Conservation (phyloP, 108 stramenopile genomes). For the Tribonema minus region DNA sequence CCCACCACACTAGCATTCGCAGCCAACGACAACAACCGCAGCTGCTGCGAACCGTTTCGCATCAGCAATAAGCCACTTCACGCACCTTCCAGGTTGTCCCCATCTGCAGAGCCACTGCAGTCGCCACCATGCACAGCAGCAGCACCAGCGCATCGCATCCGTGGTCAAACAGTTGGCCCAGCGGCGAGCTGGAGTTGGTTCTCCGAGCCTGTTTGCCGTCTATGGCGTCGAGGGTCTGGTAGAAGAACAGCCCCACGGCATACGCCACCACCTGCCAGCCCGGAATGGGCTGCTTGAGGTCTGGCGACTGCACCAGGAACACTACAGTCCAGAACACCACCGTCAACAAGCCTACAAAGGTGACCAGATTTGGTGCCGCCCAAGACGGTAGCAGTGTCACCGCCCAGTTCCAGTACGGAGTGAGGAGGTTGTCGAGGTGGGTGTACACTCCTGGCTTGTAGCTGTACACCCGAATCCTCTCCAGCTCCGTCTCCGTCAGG, state of each 20-base stretch:
- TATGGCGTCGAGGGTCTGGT: conserved; percentile 82
- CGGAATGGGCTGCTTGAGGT: conserved; percentile 59
- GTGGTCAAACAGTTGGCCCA: conserved; percentile 97
- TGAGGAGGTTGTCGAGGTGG: conserved; percentile 50
- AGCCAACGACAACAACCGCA: too few species aligned
- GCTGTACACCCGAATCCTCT: conserved; percentile 24
- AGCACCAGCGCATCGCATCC: conserved; percentile 87
- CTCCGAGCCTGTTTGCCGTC: conserved; percentile 95
- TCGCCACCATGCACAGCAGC: conserved; percentile 50
- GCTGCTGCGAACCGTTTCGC: too few species aligned
- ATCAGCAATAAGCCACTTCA: too few species aligned
- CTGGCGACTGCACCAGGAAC: conserved; percentile 61
- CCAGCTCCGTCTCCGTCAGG: conserved; percentile 16
- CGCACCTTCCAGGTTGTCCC: conserved; percentile 8
- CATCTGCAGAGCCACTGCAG: background rate
- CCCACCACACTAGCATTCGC: too few species aligned
- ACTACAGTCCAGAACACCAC: too few species aligned
- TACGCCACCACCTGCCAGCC: conserved; percentile 50
- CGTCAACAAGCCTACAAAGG: conserved; percentile 70
- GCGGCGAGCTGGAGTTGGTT: conserved; percentile 75
- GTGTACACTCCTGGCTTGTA: conserved; percentile 33
- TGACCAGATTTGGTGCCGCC: conserved; percentile 85
- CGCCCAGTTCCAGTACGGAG: conserved; percentile 73
- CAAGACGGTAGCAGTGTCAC: conserved; percentile 73
- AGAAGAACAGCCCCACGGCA: conserved; percentile 35